Evolutionary conservation across 2,329 filamentous ascomycete genomes (phyloP), one percentile per base, ranked within the genome.

Genomic region (Monosporascus sp.): DNA sequence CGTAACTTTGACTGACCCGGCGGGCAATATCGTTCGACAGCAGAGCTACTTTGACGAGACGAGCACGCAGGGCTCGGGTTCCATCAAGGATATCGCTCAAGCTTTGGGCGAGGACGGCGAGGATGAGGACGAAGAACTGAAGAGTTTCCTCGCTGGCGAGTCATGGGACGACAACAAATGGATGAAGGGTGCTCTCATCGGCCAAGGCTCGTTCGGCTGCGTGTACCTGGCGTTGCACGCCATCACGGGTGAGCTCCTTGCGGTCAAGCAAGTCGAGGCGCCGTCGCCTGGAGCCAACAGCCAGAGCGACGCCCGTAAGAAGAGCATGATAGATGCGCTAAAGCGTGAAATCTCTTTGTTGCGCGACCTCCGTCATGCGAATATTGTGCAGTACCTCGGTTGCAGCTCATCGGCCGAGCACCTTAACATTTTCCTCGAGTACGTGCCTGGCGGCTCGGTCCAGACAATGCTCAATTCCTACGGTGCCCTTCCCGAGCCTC

Each of bases 371-470:
- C 91, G 95, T 66, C 94, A 99, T 67, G 85, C 90, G 52, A 97
- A 99, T 70, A 97, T 99, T 68, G 94, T 99, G 70, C 94, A 97
- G 69, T 99, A 99, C 68, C 85, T 99, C 7, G 94, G 94, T 55
- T 97, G 92, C 62, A 93, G 92, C 65, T 93, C 91, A 8, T 94
- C 96, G 57, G 85, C 90, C 18, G 87, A 92, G 52, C 87, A 93
- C 69, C 85, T 99, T 65, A 99, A 99, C 76, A 99, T 99, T 88
- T 99, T 99, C 85, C 85, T 99, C 67, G 94, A 99, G 73, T 99
- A 99, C 70, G 94, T 99, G 35, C 90, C 94, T 17, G 94, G 94
- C 72, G 94, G 94, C 46, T 97, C 93, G 14, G 95, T 99, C 26
- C 94, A 96, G 61, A 96, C 91, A 9, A 97, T 99, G 92, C 86